Base-by-base conservation (phyloP, 495 filamentous ascomycete species). In the Annulohypoxylon maeteangense region DNA sequence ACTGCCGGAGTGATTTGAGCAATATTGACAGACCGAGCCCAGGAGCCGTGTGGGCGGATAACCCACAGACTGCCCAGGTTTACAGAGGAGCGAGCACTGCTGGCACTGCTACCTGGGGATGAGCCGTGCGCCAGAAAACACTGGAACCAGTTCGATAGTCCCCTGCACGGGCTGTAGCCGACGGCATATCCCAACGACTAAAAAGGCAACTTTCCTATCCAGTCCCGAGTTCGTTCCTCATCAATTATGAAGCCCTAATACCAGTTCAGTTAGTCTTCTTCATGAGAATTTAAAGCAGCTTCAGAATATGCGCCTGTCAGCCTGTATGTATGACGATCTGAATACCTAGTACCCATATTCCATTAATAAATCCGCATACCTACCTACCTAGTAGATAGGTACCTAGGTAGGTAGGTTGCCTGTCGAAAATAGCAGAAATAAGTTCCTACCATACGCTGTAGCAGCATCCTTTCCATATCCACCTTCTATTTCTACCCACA, bases 91-190 rank as follows among this genome's bases (percentile, higher is more conserved):
- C 22, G 36, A 64, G 18, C 22, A 20, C 16, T 54, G 48, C 34
- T 44, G 55, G 18, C 22, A 20, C 16, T 54, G 48, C 34, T 44
- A 44, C 62, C 27, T 22, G 38, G 31, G n/a, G 54, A 59, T 54
- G 68, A 71, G 62, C 68, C 57, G 68, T 71, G 68, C 68, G 12
- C 62, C 62, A 18, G 23, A 27, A 70, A 70, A 65, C 42, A 70
- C 40, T 66, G 56, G 68, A 67, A 40, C 62, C 50, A 34, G 36
- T 56, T 63, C 7, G 31, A 56, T 44, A n/a, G 34, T 67, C 55
- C 42, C 42, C 50, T 54, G 50, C 50, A 34, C 20, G 40, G 54
- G 54, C 40, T 48, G 40, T 59, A 62, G 40, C 51, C 27, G 58
- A 32, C 42, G 51, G 65, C 38, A 31, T 63, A 58, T 31, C 53